phyloP scores from a whole-genome alignment of 2,329 filamentous ascomycete species.

The Blastomyces silverae region DNA sequence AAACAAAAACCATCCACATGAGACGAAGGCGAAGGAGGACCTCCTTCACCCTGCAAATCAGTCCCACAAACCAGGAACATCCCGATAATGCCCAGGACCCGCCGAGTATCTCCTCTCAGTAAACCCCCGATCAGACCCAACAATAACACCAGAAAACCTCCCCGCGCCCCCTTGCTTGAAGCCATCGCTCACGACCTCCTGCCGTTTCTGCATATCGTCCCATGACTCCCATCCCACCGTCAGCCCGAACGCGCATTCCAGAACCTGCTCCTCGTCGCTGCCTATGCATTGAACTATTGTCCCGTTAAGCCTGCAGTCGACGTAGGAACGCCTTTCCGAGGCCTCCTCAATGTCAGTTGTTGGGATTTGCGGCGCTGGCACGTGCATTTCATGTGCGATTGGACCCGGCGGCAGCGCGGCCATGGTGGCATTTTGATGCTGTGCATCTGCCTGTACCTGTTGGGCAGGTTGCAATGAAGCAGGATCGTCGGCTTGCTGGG shows the following conservation, averaged over 20 bases:
- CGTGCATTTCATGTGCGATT: neutral
- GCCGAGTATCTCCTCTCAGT: neutral
- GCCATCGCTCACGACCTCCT: constrained; percentile 27
- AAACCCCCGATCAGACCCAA: neutral
- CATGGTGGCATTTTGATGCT: neutral
- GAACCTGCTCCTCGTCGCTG: constrained; percentile 25
- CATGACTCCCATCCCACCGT: constrained; percentile 24
- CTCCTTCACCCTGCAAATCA: neutral
- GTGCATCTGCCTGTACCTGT: neutral
- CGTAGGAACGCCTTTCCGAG: neutral
- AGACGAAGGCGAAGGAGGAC: neutral
- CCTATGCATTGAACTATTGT: constrained; percentile 26
- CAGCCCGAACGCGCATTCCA: constrained; percentile 27
- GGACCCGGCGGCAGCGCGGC: constrained; percentile 1
- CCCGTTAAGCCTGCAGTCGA: constrained; percentile 23
- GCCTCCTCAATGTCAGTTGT: neutral
- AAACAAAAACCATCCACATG: neutral
- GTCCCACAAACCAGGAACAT: neutral
- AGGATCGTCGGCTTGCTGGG: neutral
- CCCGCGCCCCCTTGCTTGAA: constrained; percentile 28
- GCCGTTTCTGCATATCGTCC: constrained; percentile 19
- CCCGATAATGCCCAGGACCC: neutral
- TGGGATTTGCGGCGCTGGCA: neutral
- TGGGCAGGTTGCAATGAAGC: neutral
- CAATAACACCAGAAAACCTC: constrained; percentile 26